These are phyloP conservation scores for Sporothrix protearum DNA, from an alignment of 2,329 filamentous ascomycete species.

Conservation along the genomic window DNA sequence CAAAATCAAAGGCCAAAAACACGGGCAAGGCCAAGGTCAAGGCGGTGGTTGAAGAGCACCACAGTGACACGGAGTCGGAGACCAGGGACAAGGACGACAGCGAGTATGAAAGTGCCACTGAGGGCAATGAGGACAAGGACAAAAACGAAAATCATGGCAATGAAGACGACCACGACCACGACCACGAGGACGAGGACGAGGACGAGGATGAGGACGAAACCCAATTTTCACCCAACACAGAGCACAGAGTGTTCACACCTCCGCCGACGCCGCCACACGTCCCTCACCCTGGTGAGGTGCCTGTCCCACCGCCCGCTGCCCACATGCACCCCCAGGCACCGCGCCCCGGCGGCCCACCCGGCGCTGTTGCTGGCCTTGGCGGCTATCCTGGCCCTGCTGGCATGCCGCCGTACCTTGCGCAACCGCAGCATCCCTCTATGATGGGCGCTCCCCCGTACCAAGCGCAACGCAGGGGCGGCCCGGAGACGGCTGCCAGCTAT, in stretches of 20 bases:
- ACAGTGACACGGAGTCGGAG: background rate
- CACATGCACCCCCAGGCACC: background rate
- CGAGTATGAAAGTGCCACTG: background rate
- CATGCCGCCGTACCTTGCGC: background rate
- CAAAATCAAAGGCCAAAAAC: background rate
- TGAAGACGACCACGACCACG: background rate
- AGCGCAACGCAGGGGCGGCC: background rate
- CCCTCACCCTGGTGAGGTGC: background rate
- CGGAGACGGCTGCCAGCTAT: background rate
- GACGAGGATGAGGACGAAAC: conserved; percentile 4
- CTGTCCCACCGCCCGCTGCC: background rate
- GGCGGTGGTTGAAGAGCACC: background rate
- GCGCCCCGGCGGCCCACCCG: background rate
- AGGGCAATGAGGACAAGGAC: background rate
- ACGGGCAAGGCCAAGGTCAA: background rate
- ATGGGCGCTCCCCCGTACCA: background rate
- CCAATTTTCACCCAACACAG: background rate
- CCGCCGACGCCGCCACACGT: conserved; percentile 12
- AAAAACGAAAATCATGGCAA: background rate
- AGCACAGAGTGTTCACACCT: conserved; percentile 16
- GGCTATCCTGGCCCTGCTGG: background rate
- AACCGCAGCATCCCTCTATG: background rate
- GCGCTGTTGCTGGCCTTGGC: background rate
- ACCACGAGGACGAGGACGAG: conserved; percentile 1
- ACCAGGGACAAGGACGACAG: background rate